Percentiles rank a stretch among this genome's conserved stretches.
Evolutionary conservation across 225 moss, liverwort and hornwort species (phyloP).

Genomic region (Straminergon stramineum): DNA sequence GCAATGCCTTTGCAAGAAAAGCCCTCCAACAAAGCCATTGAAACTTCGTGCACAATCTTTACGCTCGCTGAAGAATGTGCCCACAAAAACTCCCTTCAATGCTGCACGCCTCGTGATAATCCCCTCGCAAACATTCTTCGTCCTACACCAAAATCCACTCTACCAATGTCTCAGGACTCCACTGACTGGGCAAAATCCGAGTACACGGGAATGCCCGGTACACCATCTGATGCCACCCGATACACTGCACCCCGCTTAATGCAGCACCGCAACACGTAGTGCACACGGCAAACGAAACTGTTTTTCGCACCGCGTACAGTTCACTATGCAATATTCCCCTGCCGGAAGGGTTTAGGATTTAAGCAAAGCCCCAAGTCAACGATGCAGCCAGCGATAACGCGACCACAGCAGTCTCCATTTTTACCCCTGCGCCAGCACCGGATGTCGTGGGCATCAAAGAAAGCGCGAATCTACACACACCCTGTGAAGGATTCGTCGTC

Average conservation of each 20-base stretch:
- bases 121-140: not conserved
- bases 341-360: not conserved
- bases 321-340: not conserved
- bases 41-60: not conserved
- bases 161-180: not conserved
- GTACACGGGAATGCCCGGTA: not conserved
- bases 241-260: not conserved
- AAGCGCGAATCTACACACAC: not conserved
- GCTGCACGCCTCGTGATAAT: not conserved
- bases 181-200: not conserved
- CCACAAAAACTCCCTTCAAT: not conserved
- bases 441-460: not conserved
- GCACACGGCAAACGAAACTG: not conserved
- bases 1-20: too few species aligned
- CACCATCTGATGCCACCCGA: not conserved
- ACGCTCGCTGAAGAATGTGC: not conserved
- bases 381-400: not conserved
- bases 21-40: not conserved
- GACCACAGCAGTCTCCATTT: not conserved
- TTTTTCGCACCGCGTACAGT: not conserved
- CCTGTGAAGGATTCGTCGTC: constrained; percentile 1
- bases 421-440: not conserved
- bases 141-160: not conserved
- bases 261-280: not conserved
- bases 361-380: not conserved